phyloP scores from a whole-genome alignment of 768 basidiomycete species.

The Gymnopilus dilepis region DNA sequence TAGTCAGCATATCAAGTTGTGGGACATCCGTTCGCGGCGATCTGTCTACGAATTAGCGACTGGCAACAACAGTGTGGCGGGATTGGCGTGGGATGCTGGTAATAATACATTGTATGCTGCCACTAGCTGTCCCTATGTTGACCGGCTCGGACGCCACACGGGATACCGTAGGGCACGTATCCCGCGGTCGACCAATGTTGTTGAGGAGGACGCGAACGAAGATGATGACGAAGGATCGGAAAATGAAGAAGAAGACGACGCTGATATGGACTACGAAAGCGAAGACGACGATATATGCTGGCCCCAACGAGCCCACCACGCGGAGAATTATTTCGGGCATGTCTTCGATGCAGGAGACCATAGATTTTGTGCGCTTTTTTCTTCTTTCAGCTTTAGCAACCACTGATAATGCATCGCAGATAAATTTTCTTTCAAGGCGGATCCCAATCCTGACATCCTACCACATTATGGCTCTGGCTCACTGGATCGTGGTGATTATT shows the following conservation, averaged over 20 bases:
- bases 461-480: slow-evolving; percentile 8
- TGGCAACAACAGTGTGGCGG: slow-evolving; percentile 45
- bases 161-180: slow-evolving; percentile 27
- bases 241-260: slow-evolving; percentile 20
- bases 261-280: slow-evolving; percentile 27
- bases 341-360: slow-evolving; percentile 42
- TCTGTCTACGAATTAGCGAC: slow-evolving; percentile 48
- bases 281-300: slow-evolving; percentile 33
- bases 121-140: slow-evolving; percentile 38
- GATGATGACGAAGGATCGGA: slow-evolving; percentile 18
- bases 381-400: not conserved
- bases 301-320: slow-evolving; percentile 31
- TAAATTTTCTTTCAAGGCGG: slow-evolving; percentile 20
- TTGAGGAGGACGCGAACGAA: slow-evolving; percentile 7
- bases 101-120: slow-evolving; percentile 38
- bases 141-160: slow-evolving; percentile 22
- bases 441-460: slow-evolving; percentile 12
- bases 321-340: slow-evolving; percentile 38
- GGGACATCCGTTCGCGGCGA: slow-evolving; percentile 44
- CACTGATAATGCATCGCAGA: slow-evolving; percentile 2
- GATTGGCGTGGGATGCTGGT: slow-evolving; percentile 39
- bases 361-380: slow-evolving; percentile 36
- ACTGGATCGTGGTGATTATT: not conserved
- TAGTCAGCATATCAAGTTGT: slow-evolving; percentile 42
- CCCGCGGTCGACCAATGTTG: not conserved